Evolutionary conservation across 2,329 filamentous ascomycete genomes (phyloP).

Genomic region (Botrytis hyacinthi): DNA sequence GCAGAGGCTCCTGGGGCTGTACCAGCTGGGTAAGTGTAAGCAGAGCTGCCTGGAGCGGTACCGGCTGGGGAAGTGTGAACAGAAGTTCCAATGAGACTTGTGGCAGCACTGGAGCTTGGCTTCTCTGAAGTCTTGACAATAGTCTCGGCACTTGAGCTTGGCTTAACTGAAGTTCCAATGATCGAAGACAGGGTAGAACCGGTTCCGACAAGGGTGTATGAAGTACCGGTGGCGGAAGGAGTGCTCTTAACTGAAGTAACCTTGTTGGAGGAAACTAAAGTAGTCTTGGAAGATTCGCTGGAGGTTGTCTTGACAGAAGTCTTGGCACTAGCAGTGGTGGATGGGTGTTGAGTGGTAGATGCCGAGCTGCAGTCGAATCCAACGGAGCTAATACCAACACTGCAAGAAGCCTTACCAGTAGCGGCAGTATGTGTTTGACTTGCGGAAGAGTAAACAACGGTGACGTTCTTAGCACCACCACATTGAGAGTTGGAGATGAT

Average conservation of each 20-base stretch:
- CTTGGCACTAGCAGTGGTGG: conserved; percentile 21
- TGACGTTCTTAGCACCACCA: conserved; percentile 82
- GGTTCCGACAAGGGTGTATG: conserved; percentile 15
- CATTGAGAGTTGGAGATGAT: conserved; percentile 82
- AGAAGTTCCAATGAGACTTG: background rate
- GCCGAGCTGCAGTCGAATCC: conserved; percentile 65
- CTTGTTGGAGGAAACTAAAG: background rate
- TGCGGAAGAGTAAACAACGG: conserved; percentile 57
- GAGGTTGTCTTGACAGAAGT: conserved; percentile 17
- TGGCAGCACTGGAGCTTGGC: background rate
- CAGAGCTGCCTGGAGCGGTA: background rate
- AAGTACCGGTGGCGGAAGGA: background rate
- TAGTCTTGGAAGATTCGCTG: background rate
- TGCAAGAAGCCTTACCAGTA: conserved; percentile 57
- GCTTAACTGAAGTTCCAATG: background rate
- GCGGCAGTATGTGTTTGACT: conserved; percentile 49
- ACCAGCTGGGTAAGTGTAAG: background rate
- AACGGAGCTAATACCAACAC: conserved; percentile 71
- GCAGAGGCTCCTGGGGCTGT: background rate
- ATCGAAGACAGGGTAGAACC: background rate
- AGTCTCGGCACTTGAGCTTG: conserved; percentile 10
- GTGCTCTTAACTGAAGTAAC: background rate
- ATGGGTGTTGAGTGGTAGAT: conserved; percentile 27
- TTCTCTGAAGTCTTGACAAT: background rate
- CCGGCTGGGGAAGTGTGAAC: background rate